Evolutionary conservation across 805 yeast species (phyloP).

Genomic region (Scheffersomyces coipomensis): DNA sequence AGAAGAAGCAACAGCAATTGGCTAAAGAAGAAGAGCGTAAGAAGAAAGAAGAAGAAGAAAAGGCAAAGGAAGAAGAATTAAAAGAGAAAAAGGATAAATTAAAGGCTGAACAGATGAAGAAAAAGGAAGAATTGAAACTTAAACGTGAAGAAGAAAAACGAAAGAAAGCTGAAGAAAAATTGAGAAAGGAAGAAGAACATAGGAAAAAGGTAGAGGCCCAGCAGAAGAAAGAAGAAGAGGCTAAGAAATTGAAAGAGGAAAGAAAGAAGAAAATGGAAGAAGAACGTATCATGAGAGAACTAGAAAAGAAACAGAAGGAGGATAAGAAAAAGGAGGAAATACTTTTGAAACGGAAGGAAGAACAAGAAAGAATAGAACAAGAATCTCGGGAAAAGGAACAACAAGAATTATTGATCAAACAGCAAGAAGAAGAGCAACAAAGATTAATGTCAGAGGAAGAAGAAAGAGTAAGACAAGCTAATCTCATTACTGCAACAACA

Average conservation of each 20-base stretch:
- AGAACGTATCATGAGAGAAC: constrained; percentile 21
- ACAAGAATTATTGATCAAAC: background rate
- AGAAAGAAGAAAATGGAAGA: constrained; percentile 21
- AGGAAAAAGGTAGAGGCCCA: constrained; percentile 28
- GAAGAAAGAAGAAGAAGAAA: constrained; percentile 54
- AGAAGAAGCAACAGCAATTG: constrained; percentile 58
- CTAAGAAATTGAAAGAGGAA: constrained; percentile 22
- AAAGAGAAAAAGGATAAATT: constrained; percentile 31
- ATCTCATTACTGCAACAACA: background rate
- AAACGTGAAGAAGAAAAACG: constrained; percentile 49
- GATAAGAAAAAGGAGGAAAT: constrained; percentile 10
- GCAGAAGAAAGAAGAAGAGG: constrained; percentile 26
- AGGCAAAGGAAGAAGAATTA: constrained; percentile 30
- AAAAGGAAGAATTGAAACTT: constrained; percentile 35
- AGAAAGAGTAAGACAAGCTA: constrained; percentile 1
- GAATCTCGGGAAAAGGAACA: constrained; percentile 9
- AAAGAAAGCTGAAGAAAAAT: constrained; percentile 38
- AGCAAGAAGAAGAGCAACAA: constrained; percentile 1
- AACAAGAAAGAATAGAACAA: constrained; percentile 11
- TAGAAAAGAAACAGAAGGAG: constrained; percentile 20
- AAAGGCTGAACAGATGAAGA: constrained; percentile 35
- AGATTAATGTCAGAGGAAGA: background rate
- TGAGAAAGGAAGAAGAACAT: constrained; percentile 31
- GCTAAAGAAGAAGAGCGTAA: constrained; percentile 63
- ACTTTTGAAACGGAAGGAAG: too few relatives aligned